These are phyloP conservation scores for Cladosporium sp. DNA, from an alignment of 2,329 filamentous ascomycete species.

Conservation along the genomic window DNA sequence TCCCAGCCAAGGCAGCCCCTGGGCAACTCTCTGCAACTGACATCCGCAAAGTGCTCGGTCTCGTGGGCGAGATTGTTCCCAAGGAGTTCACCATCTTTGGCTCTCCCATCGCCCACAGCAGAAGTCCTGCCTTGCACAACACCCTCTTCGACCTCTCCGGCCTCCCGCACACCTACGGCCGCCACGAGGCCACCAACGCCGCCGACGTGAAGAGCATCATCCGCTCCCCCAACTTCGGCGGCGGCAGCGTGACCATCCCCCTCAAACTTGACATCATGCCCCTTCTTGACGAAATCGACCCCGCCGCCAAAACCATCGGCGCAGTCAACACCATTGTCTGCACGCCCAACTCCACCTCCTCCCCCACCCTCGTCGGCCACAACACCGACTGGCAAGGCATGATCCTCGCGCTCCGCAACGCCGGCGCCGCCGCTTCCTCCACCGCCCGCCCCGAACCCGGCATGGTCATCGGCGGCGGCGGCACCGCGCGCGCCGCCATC, in stretches of 20 bases:
- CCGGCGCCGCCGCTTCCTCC: constrained; percentile 47
- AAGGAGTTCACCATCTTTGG: constrained; percentile 85
- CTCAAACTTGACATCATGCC: constrained; percentile 84
- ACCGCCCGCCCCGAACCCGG: constrained; percentile 46
- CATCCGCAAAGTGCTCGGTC: constrained; percentile 69
- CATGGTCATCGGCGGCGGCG: constrained; percentile 84
- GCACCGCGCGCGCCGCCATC: constrained; percentile 85
- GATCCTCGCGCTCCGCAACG: constrained; percentile 66
- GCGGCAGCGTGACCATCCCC: constrained; percentile 91
- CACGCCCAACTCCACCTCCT: constrained; percentile 21
- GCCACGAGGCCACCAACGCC: constrained; percentile 65
- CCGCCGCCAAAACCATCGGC: constrained; percentile 74
- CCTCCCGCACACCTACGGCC: constrained; percentile 74
- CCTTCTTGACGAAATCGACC: constrained; percentile 71
- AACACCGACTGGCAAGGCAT: constrained; percentile 98
- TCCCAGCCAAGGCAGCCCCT: constrained; percentile 91
- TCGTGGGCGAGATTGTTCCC: constrained; percentile 71
- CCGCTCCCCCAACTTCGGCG: constrained; percentile 69
- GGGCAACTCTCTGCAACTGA: constrained; percentile 88
- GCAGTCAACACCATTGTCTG: constrained; percentile 92
- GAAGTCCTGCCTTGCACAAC: constrained; percentile 87
- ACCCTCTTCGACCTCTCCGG: constrained; percentile 69
- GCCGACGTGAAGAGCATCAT: constrained; percentile 60
- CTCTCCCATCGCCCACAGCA: constrained; percentile 71
- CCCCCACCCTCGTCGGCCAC: constrained; percentile 61